Evolutionary conservation across 306 rosid species (phyloP), one percentile per base, ranked within the genome.

Genomic region (Quercus bicolor): DNA sequence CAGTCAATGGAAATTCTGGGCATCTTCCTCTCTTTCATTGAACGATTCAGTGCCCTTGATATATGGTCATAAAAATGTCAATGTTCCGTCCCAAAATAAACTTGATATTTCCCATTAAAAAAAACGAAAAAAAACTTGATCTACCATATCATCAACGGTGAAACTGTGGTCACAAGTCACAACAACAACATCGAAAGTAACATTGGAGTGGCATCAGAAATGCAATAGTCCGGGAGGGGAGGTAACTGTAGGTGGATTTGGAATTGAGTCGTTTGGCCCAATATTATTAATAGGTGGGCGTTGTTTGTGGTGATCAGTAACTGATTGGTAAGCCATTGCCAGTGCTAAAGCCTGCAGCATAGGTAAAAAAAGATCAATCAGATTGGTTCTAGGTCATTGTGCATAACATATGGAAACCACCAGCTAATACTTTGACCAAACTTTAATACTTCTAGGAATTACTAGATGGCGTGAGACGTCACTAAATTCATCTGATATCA

Each of bases 271-370:
- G 55, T 87, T 70, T 1, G 90, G 91, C 16, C 94, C 92, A 26
- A 91, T 85, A 85, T 93, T 75, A 75, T 87, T 75, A 16, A 87
- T 82, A 2, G 91, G 95, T 16, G 92, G 95, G 2, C 85, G 85
- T 77, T 89, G 86, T 75, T 72, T 88, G 70, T 90, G 93, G 88
- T 90, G 93, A 76, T 90, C 61, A n/a, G 93, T 90, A 45, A 40
- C 90, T 65, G 78, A 78, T 74, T 93, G 96, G 79, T 91, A 91
- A 26, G 95, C 92, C 91, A 91, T 84, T 55, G 92, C 97, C 86
- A 91, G 71, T 0, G 97, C 93, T 54, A 88, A 75, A 78, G 87
- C 91, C 92, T 88, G 78, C 76, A 70, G 2, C 53, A 20, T 33
- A 56, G 6, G 75, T 8, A 74, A 26, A 40, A 62, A 12, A 62